Evolutionary conservation across 805 yeast species (phyloP).

Genomic region (Yamadazyma endophytica): DNA sequence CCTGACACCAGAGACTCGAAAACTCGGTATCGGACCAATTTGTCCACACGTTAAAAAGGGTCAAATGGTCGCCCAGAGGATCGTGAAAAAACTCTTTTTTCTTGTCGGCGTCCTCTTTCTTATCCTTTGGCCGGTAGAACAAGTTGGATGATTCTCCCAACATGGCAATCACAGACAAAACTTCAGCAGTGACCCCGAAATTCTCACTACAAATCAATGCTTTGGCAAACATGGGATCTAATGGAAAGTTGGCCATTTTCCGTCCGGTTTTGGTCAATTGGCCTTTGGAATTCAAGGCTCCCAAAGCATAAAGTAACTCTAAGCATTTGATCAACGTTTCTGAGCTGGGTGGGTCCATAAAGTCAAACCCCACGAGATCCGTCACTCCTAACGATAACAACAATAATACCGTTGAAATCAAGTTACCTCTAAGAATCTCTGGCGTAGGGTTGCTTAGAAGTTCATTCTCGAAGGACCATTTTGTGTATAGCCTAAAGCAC

Average conservation of each 20-base stretch:
- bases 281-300: slow-evolving; percentile 82
- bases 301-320: slow-evolving; percentile 78
- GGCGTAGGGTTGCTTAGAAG: slow-evolving; percentile 80
- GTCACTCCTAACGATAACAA: slow-evolving; percentile 80
- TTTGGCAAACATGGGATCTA: slow-evolving; percentile 86
- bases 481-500: slow-evolving; percentile 76
- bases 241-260: slow-evolving; percentile 87
- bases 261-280: slow-evolving; percentile 72
- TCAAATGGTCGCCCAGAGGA: slow-evolving; percentile 72
- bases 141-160: slow-evolving; percentile 71
- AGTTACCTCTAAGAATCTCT: slow-evolving; percentile 83
- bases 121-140: slow-evolving; percentile 67
- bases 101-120: slow-evolving; percentile 61
- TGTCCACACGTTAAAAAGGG: slow-evolving; percentile 69
- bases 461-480: slow-evolving; percentile 74
- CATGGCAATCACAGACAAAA: slow-evolving; percentile 77
- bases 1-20: slow-evolving; percentile 80
- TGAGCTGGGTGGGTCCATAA: slow-evolving; percentile 84
- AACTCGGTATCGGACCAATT: slow-evolving; percentile 68
- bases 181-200: slow-evolving; percentile 60
- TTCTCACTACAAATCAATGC: slow-evolving; percentile 61
- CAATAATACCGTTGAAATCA: slow-evolving; percentile 70
- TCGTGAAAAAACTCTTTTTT: slow-evolving; percentile 53
- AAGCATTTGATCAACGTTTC: slow-evolving; percentile 70
- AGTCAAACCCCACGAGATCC: slow-evolving; percentile 78